Evolutionary conservation across 257 asterid species (phyloP), one percentile per base, ranked within the genome.

Genomic region (Marsdenia floribunda): DNA sequence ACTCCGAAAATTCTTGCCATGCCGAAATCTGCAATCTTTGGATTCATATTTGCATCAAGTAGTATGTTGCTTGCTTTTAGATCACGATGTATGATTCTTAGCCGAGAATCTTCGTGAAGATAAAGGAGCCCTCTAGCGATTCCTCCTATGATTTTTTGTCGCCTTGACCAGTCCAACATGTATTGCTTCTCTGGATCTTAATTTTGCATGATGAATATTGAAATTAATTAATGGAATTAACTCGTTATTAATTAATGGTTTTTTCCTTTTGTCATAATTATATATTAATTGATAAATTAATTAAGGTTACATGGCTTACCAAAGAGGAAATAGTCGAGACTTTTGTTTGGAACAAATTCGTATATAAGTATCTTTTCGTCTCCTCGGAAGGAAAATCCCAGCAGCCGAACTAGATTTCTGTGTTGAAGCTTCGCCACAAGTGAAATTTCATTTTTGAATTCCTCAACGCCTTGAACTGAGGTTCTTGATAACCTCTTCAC

Each of bases 21-120:
- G 57, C 82, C 82, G 71, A 81, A 81, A 49, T 81, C 82, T 26
- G 82, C 66, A n/a, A 81, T 78, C 55, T 81, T 81, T 12, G 85
- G 68, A 3, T 77, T 70, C 82, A 81, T 74, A 12, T 69, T 72
- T 42, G 5, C 12, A 21, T 79, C 85, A 5, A 82, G 76, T 11
- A 82, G 47, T 22, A 82, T 53, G n/a, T 52, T 52, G 57, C 57
- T 52, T 52, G 57, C 57, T 52, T 52, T 52, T 4, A 52, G 57
- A 52, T 52, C 57, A 52, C 57, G 57, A 3, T 52, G 57, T 16
- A 52, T 52, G 6, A 52, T 16, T 18, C 6, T 52, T 2, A 52
- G 21, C n/a, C 21, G 57, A 14, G 57, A 14, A 14, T 52, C 57
- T 76, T 82, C 80, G 18, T 81, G 85, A 10, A 81, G 75, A 70